Conservation (phyloP, 2,329 filamentous ascomycete species). For the Penicillium sp. region DNA sequence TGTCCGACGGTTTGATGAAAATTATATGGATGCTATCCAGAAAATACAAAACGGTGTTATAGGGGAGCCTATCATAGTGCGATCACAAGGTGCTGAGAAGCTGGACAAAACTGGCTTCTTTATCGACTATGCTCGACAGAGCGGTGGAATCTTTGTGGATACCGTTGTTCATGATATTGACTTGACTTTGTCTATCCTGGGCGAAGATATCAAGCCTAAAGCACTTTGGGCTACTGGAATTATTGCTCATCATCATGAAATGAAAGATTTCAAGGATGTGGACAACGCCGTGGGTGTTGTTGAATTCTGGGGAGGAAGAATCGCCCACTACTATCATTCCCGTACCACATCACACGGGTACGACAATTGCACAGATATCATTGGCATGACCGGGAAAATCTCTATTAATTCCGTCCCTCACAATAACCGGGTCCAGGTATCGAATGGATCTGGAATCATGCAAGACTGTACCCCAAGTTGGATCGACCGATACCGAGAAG, state of each 20-base stretch:
- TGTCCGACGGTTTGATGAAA: constrained; percentile 51
- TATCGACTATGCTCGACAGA: constrained; percentile 45
- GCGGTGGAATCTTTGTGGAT: constrained; percentile 52
- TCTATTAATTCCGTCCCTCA: background rate
- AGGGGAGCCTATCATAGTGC: constrained; percentile 45
- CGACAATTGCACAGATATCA: constrained; percentile 50
- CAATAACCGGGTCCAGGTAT: background rate
- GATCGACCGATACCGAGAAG: constrained; percentile 1
- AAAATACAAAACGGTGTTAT: constrained; percentile 43
- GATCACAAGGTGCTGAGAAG: constrained; percentile 50
- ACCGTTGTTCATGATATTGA: constrained; percentile 52
- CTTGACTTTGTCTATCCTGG: constrained; percentile 48
- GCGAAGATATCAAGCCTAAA: constrained; percentile 40
- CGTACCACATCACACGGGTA: constrained; percentile 50
- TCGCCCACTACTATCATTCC: constrained; percentile 51
- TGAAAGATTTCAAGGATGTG: constrained; percentile 44
- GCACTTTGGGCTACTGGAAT: constrained; percentile 42
- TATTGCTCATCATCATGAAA: constrained; percentile 41
- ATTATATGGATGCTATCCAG: constrained; percentile 44
- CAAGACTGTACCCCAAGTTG: background rate
- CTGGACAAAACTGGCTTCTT: constrained; percentile 47
- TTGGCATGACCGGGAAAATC: constrained; percentile 28
- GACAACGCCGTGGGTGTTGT: constrained; percentile 52
- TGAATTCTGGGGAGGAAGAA: constrained; percentile 50
- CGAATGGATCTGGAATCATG: background rate